phyloP scores from a whole-genome alignment of 176 grass and related monocot species.

The Juncus inflexus region DNA sequence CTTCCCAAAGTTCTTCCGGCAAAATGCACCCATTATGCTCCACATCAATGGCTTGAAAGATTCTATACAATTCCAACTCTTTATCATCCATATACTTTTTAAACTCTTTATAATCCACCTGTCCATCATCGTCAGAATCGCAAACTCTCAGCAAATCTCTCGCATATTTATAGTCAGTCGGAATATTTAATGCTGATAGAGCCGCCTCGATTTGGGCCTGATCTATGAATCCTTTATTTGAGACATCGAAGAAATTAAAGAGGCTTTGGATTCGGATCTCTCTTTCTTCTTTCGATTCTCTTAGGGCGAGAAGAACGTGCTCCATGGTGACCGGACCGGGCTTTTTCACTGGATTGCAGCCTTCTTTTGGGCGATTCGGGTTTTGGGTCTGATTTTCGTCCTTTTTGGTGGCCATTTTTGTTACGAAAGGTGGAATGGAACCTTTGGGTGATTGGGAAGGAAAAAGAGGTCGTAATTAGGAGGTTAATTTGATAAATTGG shows the following conservation, averaged over 20 bases:
- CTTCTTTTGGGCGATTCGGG: constrained; percentile 6
- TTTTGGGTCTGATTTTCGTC: not conserved
- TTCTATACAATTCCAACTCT: constrained; percentile 82
- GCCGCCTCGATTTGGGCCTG: constrained; percentile 65
- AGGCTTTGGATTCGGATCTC: constrained; percentile 67
- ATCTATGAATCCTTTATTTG: constrained; percentile 54
- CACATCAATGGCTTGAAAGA: constrained; percentile 92
- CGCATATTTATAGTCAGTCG: constrained; percentile 50
- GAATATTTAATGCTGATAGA: constrained; percentile 43
- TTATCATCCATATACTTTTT: constrained; percentile 75
- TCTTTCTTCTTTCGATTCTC: constrained; percentile 65
- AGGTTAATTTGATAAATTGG: no score
- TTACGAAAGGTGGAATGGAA: no score
- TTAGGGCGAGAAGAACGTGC: constrained; percentile 71
- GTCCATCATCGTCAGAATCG: constrained; percentile 57
- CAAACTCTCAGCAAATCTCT: constrained; percentile 68
- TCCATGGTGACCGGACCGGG: constrained; percentile 49
- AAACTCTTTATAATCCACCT: constrained; percentile 75
- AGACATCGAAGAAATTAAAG: constrained; percentile 71
- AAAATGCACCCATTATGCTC: constrained; percentile 91
- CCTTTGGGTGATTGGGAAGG: no score
- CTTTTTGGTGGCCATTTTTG: no score
- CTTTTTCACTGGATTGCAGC: constrained; percentile 43
- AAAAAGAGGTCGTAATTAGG: no score
- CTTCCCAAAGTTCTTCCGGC: constrained; percentile 78